These are phyloP conservation scores for Fremontodendron californicum DNA, from an alignment of 345 rosid species.

Conservation along the genomic window DNA sequence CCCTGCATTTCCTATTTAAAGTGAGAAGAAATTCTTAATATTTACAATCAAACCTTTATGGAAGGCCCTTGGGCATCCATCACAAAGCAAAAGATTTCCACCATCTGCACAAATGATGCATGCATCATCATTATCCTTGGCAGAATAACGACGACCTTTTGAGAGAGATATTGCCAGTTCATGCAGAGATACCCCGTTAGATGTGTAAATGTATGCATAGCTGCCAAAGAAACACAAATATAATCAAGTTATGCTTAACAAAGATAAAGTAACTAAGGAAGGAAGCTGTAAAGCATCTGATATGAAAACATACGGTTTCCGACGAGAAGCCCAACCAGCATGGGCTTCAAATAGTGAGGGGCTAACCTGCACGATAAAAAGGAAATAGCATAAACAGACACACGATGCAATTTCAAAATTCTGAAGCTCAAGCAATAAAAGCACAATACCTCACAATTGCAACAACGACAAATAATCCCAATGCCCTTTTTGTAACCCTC, in stretches of 20 bases:
- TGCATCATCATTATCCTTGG: conserved; percentile 73
- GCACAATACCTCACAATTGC: conserved; percentile 75
- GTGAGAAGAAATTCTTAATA: neutral
- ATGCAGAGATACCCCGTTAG: conserved; percentile 97
- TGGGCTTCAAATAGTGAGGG: conserved; percentile 95
- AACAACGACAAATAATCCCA: conserved; percentile 86
- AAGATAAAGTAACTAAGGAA: neutral
- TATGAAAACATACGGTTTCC: conserved; percentile 70
- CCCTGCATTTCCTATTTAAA: neutral
- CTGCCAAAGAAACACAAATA: conserved; percentile 44
- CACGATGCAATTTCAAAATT: conserved; percentile 6
- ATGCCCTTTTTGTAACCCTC: conserved; percentile 81
- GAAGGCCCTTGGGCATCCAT: conserved; percentile 97
- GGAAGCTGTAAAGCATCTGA: neutral
- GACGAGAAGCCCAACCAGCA: conserved; percentile 98
- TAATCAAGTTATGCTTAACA: neutral
- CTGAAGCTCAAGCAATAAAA: conserved; percentile 21
- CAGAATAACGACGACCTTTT: conserved; percentile 63
- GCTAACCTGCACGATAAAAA: conserved; percentile 65
- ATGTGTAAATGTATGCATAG: conserved; percentile 86
- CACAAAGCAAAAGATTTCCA: conserved; percentile 89
- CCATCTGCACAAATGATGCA: conserved; percentile 96
- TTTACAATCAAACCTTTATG: conserved; percentile 59
- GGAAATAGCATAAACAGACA: conserved; percentile 15
- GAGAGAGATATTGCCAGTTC: conserved; percentile 87